These are phyloP conservation scores for Mycosphaerella arachidis DNA, from an alignment of 2,329 filamentous ascomycete species.

Conservation along the genomic window DNA sequence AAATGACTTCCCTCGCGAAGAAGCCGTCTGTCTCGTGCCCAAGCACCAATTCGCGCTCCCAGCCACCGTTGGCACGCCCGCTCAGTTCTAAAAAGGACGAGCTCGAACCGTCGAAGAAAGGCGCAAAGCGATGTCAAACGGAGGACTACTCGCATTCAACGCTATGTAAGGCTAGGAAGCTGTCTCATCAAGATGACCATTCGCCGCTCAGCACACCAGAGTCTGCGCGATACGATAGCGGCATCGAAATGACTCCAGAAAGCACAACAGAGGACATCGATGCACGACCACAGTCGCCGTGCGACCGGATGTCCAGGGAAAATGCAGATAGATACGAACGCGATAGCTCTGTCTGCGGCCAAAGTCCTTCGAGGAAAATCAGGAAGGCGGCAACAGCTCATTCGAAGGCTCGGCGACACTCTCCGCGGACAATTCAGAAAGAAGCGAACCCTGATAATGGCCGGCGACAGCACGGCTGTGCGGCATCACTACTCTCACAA, in stretches of 20 bases:
- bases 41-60: not conserved
- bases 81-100: not conserved
- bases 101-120: not conserved
- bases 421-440: not conserved
- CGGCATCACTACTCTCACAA: not conserved
- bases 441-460: not conserved
- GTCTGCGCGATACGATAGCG: not conserved
- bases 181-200: not conserved
- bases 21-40: not conserved
- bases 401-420: not conserved
- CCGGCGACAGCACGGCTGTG: not conserved
- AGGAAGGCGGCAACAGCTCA: not conserved
- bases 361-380: not conserved
- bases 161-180: not conserved
- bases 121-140: not conserved
- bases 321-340: too few species aligned
- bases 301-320: not conserved
- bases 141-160: not conserved
- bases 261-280: not conserved
- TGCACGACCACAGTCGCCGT: not conserved
- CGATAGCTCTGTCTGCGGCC: not conserved
- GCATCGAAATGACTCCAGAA: slow-evolving; percentile 1
- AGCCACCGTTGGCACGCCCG: too few species aligned
- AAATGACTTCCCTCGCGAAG: not conserved
- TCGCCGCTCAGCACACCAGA: not conserved